Percentiles rank a stretch among this genome's conserved stretches.
Conservation (phyloP, 2,329 filamentous ascomycete species). For the Colletotrichum sp. region DNA sequence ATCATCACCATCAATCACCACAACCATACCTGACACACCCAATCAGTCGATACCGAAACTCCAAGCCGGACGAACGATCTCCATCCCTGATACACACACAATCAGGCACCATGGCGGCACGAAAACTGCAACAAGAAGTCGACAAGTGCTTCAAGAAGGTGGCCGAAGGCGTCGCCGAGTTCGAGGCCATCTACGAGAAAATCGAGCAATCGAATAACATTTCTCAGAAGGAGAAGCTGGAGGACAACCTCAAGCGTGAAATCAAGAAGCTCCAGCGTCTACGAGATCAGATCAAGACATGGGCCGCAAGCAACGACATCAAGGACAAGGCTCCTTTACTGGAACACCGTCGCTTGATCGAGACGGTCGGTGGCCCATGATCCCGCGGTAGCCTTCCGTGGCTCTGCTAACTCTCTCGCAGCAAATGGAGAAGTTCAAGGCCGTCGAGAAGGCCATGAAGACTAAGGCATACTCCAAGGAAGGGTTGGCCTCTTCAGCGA, state of each 20-base stretch:
- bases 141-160: slow-evolving; percentile 99
- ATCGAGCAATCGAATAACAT: slow-evolving; percentile 91
- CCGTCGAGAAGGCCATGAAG: slow-evolving; percentile 99
- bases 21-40: neutral
- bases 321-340: slow-evolving; percentile 97
- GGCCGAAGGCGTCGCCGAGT: slow-evolving; percentile 87
- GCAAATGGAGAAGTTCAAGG: slow-evolving; percentile 99
- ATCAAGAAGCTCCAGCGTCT: slow-evolving; percentile 99
- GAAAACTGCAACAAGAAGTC: slow-evolving; percentile 97
- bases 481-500: slow-evolving; percentile 87
- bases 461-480: slow-evolving; percentile 99
- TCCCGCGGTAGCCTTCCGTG: slow-evolving; percentile 19
- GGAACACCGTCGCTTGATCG: slow-evolving; percentile 94
- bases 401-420: slow-evolving; percentile 41
- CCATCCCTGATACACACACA: neutral
- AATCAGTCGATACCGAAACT: neutral
- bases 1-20: neutral
- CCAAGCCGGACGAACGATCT: neutral
- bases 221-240: slow-evolving; percentile 96
- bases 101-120: slow-evolving; percentile 77
- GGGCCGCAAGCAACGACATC: slow-evolving; percentile 97
- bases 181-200: slow-evolving; percentile 97
- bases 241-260: slow-evolving; percentile 97
- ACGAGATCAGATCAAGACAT: slow-evolving; percentile 99
- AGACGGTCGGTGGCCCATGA: slow-evolving; percentile 73